Percentiles rank a stretch among this genome's conserved stretches.
These are phyloP conservation scores for Brassica carinata DNA, from an alignment of 345 rosid species.

Conservation along the genomic window DNA sequence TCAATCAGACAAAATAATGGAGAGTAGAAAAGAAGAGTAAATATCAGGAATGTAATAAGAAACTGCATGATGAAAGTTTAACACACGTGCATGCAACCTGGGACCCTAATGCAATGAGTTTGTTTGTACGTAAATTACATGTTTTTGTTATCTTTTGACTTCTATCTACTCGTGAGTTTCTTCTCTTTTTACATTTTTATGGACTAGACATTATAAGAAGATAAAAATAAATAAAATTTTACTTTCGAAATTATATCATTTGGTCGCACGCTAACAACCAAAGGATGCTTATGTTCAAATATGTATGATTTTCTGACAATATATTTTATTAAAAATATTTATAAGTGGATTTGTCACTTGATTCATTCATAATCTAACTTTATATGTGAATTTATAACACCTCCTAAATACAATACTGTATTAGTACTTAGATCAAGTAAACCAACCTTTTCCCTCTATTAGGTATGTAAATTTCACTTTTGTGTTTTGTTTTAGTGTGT, in stretches of 20 bases:
- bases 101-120: slow-evolving; percentile 33
- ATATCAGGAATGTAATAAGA: slow-evolving; percentile 10
- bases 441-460: not conserved
- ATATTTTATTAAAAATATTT: not conserved
- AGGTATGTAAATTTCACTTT: not conserved
- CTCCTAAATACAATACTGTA: not conserved
- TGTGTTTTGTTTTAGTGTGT: not conserved
- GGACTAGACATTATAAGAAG: not conserved
- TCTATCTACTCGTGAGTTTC: not conserved
- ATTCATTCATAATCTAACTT: not conserved
- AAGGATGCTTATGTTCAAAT: not conserved
- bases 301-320: not conserved
- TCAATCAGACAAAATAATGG: slow-evolving; percentile 30
- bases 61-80: slow-evolving; percentile 26
- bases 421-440: not conserved
- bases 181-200: not conserved
- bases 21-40: not conserved
- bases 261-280: not conserved
- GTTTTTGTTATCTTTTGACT: slow-evolving; percentile 8
- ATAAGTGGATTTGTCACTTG: not conserved
- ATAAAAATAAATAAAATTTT: not conserved
- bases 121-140: slow-evolving; percentile 17
- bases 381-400: not conserved
- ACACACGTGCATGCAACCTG: slow-evolving; percentile 25
- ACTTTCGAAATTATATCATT: not conserved